Conservation (phyloP, 1,284 basidiomycete species). For the Sporisorium reilianum region DNA sequence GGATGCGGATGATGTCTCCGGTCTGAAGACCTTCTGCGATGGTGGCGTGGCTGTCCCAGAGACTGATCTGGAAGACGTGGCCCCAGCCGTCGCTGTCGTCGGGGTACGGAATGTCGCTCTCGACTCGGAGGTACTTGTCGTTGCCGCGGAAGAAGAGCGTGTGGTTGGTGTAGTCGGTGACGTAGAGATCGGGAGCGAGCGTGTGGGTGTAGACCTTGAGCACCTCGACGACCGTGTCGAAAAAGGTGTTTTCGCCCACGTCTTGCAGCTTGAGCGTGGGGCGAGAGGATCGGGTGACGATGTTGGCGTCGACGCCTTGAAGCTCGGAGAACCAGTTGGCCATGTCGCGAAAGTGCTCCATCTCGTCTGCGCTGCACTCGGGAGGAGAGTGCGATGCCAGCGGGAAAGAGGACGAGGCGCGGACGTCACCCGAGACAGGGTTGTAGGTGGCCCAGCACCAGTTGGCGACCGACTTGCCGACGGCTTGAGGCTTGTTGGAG, state of each 20-base stretch:
- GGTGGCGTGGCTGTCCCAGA: slow-evolving; percentile 57
- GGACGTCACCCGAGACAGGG: slow-evolving; percentile 37
- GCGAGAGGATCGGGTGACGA: slow-evolving; percentile 21
- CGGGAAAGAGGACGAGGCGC: slow-evolving; percentile 38
- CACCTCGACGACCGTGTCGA: slow-evolving; percentile 58
- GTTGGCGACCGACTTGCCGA: slow-evolving; percentile 31
- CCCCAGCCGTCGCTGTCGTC: slow-evolving; percentile 49
- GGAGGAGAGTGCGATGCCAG: slow-evolving; percentile 32
- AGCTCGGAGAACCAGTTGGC: slow-evolving; percentile 43
- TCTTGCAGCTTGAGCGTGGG: slow-evolving; percentile 39
- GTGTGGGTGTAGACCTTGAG: slow-evolving; percentile 55
- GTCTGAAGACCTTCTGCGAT: slow-evolving; percentile 48
- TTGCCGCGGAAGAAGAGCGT: slow-evolving; percentile 48
- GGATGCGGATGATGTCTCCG: slow-evolving; percentile 56
- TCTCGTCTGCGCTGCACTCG: slow-evolving; percentile 46
- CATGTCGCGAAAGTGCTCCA: slow-evolving; percentile 45
- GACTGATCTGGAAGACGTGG: slow-evolving; percentile 57
- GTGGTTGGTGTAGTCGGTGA: slow-evolving; percentile 62
- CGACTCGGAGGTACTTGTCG: slow-evolving; percentile 45
- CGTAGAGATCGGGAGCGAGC: slow-evolving; percentile 56
- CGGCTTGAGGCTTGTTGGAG: slow-evolving; percentile 38
- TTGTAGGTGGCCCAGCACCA: slow-evolving; percentile 50
- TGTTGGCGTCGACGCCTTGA: slow-evolving; percentile 36
- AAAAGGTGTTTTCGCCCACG: slow-evolving; percentile 48
- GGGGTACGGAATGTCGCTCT: slow-evolving; percentile 31